Evolutionary conservation across 805 yeast genomes (phyloP), one percentile per base, ranked within the genome.

Genomic region (Pachysolen tannophilus): DNA sequence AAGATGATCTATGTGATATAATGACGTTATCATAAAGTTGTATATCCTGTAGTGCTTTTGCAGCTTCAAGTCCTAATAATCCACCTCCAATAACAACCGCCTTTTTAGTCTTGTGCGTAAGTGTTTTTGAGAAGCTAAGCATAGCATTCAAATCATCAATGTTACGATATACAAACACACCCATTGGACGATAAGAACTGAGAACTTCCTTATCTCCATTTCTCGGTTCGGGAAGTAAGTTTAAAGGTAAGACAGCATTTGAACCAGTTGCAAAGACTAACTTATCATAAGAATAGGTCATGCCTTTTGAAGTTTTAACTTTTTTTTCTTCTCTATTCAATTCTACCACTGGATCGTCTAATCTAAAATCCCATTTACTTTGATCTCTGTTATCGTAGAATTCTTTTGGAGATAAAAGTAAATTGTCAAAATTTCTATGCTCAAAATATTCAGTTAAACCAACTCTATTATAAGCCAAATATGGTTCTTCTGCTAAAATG

Each of bases 11-110:
- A 34, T 59, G 61, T 15, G 55, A 59, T 8, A 59, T 46, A 3
- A 56, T 49, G 25, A 58, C 47, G 19, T 50, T 43, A 17, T 53
- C 56, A 34, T 44, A 59, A 4, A 34, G 18, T 5, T 40, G 46
- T 52, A 58, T 51, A 34, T 58, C 63, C 9, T 45, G 41, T 14
- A 59, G 40, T 3, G 63, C 63, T 36, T 58, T 57, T 13, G 61
- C 63, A 13, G 65, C 65, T 36, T 59, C 63, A 15, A 59, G 40
- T 8, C 61, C 61, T 11, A 55, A 39, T 3, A 56, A 41, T 6
- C 61, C 61, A 33, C 61, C 61, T 21, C 58, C 63, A 28, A 55
- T 59, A 28, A 55, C 58, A 16, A 55, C 43, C 2, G 60, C 60
- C 14, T 50, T 40, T 29, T 47, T 46, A 4, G 28, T 28, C 14